Percentiles rank a stretch among this genome's conserved stretches.
phyloP scores from a whole-genome alignment of 139 green algal genomes.

The Coccomyxa sp. region DNA sequence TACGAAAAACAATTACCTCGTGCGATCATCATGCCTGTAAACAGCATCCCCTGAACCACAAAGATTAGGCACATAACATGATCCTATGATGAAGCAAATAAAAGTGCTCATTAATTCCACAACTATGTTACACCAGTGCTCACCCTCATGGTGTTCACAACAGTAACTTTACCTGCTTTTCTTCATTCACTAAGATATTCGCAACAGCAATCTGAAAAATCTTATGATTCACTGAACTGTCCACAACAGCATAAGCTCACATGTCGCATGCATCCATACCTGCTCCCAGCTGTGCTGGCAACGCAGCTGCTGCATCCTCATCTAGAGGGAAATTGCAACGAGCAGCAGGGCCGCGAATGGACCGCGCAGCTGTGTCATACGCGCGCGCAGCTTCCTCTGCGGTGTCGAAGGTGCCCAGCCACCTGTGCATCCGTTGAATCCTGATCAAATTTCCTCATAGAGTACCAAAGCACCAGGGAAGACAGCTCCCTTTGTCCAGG shows the following conservation, averaged over 20 bases:
- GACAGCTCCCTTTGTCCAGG: neutral
- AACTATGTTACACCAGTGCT: neutral
- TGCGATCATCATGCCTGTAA: neutral
- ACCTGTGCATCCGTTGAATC: constrained; percentile 43
- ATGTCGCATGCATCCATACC: neutral
- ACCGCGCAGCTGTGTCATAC: constrained; percentile 88
- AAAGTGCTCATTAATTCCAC: neutral
- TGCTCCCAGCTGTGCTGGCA: neutral
- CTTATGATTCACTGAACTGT: neutral
- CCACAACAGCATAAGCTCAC: neutral
- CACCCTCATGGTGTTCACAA: neutral
- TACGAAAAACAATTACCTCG: neutral
- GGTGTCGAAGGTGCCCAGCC: constrained; percentile 96
- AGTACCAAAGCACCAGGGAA: neutral
- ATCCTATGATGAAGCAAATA: neutral
- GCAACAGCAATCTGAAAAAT: neutral
- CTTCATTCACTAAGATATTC: neutral
- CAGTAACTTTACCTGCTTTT: neutral
- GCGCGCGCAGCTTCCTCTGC: constrained; percentile 89
- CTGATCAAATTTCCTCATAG: neutral
- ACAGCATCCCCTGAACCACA: neutral
- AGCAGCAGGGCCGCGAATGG: constrained; percentile 77
- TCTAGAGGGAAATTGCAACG: constrained; percentile 84
- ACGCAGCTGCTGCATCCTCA: neutral
- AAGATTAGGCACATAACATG: neutral